These are phyloP conservation scores for Coelastrella sp. DNA, from an alignment of 139 green algal genomes.

Conservation along the genomic window DNA sequence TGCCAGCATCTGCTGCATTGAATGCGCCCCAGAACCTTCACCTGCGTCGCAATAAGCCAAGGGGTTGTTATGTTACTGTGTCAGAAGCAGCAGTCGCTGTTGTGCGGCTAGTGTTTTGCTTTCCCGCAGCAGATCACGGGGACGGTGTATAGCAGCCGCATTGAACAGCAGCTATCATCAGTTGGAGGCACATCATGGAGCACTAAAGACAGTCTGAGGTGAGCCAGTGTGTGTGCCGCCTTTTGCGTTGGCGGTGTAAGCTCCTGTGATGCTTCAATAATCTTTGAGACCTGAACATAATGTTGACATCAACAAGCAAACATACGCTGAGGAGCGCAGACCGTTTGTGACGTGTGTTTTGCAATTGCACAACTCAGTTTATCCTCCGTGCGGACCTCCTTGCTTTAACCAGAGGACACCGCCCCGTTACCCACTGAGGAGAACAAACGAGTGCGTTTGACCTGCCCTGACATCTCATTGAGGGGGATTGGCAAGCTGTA, in stretches of 20 bases:
- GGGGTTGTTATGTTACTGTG: too few relatives aligned
- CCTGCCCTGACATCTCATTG: background rate
- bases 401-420: conserved; percentile 9
- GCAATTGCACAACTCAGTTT: conserved; percentile 35
- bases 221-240: background rate
- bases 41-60: too few relatives aligned
- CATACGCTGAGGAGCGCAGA: conserved; percentile 34
- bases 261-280: conserved; percentile 46
- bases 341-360: background rate
- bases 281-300: conserved; percentile 47
- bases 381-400: conserved; percentile 46
- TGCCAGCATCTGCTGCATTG: background rate
- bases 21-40: too few relatives aligned
- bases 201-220: too few relatives aligned
- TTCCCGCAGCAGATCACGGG: too few relatives aligned
- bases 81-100: too few relatives aligned
- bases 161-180: too few relatives aligned
- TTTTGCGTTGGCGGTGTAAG: background rate
- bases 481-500: conserved; percentile 28
- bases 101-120: too few relatives aligned
- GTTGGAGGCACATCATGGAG: too few relatives aligned
- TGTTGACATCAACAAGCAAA: conserved; percentile 35
- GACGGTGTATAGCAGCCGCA: too few relatives aligned
- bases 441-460: conserved; percentile 32
- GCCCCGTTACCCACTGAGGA: conserved; percentile 45